Base-by-base conservation (phyloP, 2,329 filamentous ascomycete species). In the Fusarium stilboides region DNA sequence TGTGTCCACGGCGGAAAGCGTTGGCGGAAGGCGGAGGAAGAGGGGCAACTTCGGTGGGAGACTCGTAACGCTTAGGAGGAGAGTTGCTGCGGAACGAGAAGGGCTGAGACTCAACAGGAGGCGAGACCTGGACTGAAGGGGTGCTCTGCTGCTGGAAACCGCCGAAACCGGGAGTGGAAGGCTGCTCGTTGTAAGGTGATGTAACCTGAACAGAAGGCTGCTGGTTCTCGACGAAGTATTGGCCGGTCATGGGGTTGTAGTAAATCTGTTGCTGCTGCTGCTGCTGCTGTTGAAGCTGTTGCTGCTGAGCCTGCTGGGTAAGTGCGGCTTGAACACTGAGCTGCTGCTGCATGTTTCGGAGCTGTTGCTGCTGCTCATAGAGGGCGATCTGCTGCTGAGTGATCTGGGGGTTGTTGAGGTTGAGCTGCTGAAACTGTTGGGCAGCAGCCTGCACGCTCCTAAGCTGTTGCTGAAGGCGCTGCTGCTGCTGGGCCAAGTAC, bases 401-500 rank as follows among this genome's bases (percentile, higher is more conserved):
- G 57, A 84, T 79, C 74, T 82, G 82, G 8, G 80, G 75, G 53
- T 82, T 82, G 76, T 86, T 90, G 62, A 97, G 78, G 79, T 86
- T 94, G 81, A 97, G 84, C 70, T 88, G 89, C 78, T 94, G 92
- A 76, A 94, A 92, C 80, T 94, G 92, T 80, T 94, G 92, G 63
- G 93, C 92, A 37, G 92, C 92, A 53, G 91, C 90, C 75, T 95
- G 96, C 24, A 98, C 89, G 70, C 85, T 92, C 72, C 94, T 88
- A 71, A 98, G 87, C 82, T 98, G 94, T 82, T 98, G 94, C 82
- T 98, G 94, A 53, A 98, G 89, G 69, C 93, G 92, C 82, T 97
- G 94, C 82, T 98, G 95, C 81, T 97, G 94, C 77, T 97, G 94
- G 40, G 94, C 94, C 51, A 99, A 87, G 77, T 97, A 97, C 78